These are phyloP conservation scores for Talaromyces liani DNA, from an alignment of 495 filamentous ascomycete species.

Conservation along the genomic window DNA sequence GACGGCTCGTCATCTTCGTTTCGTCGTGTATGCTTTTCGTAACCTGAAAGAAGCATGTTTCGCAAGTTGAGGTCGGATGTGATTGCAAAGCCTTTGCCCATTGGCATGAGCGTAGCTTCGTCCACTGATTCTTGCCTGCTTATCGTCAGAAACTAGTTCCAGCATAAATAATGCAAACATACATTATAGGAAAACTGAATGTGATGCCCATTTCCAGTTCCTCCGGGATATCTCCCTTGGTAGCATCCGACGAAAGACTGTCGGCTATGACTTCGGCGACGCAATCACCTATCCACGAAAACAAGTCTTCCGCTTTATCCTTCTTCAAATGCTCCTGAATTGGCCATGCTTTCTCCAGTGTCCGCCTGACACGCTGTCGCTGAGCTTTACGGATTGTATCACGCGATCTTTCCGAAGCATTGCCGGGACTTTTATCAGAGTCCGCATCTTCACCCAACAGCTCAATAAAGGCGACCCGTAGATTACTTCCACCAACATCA, in stretches of 20 bases:
- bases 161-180: conserved; percentile 15
- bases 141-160: conserved; percentile 1
- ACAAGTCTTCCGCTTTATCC: conserved; percentile 66
- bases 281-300: conserved; percentile 71
- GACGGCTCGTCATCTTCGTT: conserved; percentile 38
- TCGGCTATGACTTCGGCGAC: conserved; percentile 64
- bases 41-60: conserved; percentile 59
- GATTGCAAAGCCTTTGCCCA: conserved; percentile 85
- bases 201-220: conserved; percentile 73
- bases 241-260: conserved; percentile 37
- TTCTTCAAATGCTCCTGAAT: conserved; percentile 75
- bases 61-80: conserved; percentile 64
- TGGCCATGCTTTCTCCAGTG: conserved; percentile 66
- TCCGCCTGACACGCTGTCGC: conserved; percentile 46
- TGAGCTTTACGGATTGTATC: conserved; percentile 40
- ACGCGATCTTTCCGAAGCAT: conserved; percentile 29
- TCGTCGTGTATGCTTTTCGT: conserved; percentile 50
- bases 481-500: conserved; percentile 75
- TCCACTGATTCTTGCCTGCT: conserved; percentile 65
- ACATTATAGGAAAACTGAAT: conserved; percentile 84
- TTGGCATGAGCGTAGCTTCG: conserved; percentile 72
- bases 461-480: conserved; percentile 73
- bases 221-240: conserved; percentile 35
- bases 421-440: conserved; percentile 23
- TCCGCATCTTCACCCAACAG: conserved; percentile 45